Base-by-base conservation (phyloP, 495 filamentous ascomycete genomes). In the Xylaria flabelliformis region DNA sequence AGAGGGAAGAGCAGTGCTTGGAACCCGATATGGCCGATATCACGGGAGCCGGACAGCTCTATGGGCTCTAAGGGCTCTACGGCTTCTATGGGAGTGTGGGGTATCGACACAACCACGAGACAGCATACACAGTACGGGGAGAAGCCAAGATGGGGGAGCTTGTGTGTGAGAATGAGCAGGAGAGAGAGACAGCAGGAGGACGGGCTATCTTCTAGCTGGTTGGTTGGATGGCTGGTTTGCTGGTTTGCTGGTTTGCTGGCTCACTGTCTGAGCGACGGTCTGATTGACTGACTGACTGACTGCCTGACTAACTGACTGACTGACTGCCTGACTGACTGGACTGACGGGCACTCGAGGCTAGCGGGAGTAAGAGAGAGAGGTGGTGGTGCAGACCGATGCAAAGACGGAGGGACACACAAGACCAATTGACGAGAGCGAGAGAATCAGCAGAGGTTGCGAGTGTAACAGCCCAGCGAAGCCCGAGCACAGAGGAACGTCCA, bases 1-100 rank as follows among this genome's bases (percentile, higher is more conserved):
- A 71, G 63, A 64, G 62, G 67, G 69, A 74, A 74, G 69, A 67
- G 74, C 53, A 41, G 69, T 39, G 74, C 71, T 79, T 78, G 76
- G 72, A 69, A 73, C 67, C 77, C 77, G 77, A 79, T 71, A 71
- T 51, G 72, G 72, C 76, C 76, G 76, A 64, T 77, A 76, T 77
- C 72, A 72, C 75, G 74, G 73, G 75, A 68, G 73, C 69, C 55
- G 71, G 46, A 51, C 55, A 69, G 65, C 15, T 55, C 50, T 48
- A 42, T 64, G 61, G 61, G 61, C 61, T 63, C 59, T 44, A 4
- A 42, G 59, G 19, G 64, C n/a, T 55, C 61, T 48, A 66, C 55
- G 59, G 48, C 39, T 21, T 55, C 61, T 48, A 50, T 50, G 71
- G 65, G 76, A 71, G 74, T 73, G 76, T 78, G 77, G 75, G 77